Evolutionary conservation across 2,329 filamentous ascomycete genomes (phyloP).

Genomic region (Trichoderma pleuroti): DNA sequence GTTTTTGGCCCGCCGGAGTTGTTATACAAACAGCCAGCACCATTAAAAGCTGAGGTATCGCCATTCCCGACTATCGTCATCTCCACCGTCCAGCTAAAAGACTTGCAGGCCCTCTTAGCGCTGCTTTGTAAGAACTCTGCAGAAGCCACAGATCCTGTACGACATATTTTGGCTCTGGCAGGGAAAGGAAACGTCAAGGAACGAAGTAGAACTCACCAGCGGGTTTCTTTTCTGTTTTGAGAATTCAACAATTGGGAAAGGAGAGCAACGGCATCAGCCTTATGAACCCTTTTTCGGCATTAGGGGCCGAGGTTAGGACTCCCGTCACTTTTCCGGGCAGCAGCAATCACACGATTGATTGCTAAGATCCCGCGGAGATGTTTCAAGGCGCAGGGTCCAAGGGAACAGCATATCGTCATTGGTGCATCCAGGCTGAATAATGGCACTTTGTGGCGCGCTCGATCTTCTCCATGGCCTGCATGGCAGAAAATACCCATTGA

Average conservation of each 20-base stretch:
- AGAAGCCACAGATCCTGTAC: neutral
- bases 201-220: neutral
- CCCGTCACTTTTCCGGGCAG: neutral
- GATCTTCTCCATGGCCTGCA: neutral
- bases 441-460: neutral
- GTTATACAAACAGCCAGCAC: neutral
- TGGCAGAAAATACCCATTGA: neutral
- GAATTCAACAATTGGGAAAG: neutral
- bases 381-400: neutral
- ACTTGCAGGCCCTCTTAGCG: neutral
- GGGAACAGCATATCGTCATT: neutral
- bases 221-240: neutral
- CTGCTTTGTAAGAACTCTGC: neutral
- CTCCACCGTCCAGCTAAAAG: neutral
- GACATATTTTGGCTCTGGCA: neutral
- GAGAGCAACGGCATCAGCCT: neutral
- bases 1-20: neutral
- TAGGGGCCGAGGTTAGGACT: neutral
- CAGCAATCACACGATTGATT: neutral
- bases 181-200: neutral
- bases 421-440: neutral
- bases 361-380: slow-evolving; percentile 4
- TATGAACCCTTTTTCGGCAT: neutral
- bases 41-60: neutral
- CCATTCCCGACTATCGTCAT: neutral